Evolutionary conservation across 2,329 filamentous ascomycete species (phyloP), one percentile per base, ranked within the genome.

Genomic region (Claviceps sp.): DNA sequence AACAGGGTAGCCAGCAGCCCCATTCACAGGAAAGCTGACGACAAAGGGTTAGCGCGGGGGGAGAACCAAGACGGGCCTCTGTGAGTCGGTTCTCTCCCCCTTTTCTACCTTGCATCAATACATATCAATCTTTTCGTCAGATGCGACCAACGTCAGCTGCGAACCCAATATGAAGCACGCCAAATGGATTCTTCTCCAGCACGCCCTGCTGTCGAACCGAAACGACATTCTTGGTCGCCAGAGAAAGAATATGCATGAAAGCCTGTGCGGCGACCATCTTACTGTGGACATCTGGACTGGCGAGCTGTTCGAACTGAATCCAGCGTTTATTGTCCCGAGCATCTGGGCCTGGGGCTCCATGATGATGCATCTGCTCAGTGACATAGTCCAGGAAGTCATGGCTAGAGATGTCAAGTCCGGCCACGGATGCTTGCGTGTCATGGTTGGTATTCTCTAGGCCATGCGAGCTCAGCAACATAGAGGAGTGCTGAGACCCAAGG

Each of bases 221-320:
- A 45, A 91, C 68, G 52, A 77, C 65, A 2, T 75, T 75, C 66
- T 82, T 87, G 2, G 81, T 88, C 5, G 79, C 82, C 44, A 93
- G 73, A 11, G 77, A 74, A 14, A 94, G 75, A 2, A 87, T 74
- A 63, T 93, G 86, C 68, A 85, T 79, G 62, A 88, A 84, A 0
- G 82, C 87, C 63, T 89, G 85, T 2, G 85, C 82, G 8, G 84
- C 86, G 13, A 88, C 81, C 34, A 78, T 70, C 38, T 72, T 75
- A 34, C 77, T 79, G 43, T 70, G 68, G 47, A 72, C 67, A 9
- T 62, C 61, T 0, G 80, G 76, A n/a, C 78, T 73, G 45, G 93
- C 78, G 9, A 95, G 68, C 48, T 80, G 70, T 46, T 84, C 79
- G 61, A 96, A 94, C 0, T 75, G 69, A 43, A 93, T 70, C 67